These are phyloP conservation scores for Venturia asperata DNA, from an alignment of 2,329 filamentous ascomycete genomes.

Conservation along the genomic window DNA sequence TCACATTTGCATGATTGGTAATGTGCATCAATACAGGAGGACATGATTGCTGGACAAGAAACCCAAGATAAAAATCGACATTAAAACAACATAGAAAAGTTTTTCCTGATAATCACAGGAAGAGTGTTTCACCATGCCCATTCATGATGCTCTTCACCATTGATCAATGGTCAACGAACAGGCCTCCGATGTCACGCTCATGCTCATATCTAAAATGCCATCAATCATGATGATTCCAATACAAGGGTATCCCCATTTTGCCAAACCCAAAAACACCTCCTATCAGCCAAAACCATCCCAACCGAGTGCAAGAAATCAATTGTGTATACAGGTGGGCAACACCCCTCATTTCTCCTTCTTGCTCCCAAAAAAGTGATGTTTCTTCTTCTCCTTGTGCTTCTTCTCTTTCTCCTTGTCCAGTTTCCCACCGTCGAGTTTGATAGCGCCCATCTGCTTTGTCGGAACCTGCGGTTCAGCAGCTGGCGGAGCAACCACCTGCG, in stretches of 20 bases:
- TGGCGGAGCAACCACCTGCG: background rate
- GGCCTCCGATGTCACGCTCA: no score
- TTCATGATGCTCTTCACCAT: background rate
- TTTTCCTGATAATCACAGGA: no score
- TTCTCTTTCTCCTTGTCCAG: constrained; percentile 50
- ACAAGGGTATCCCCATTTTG: constrained; percentile 8
- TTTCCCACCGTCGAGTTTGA: constrained; percentile 40
- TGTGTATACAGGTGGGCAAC: no score
- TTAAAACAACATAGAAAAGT: no score
- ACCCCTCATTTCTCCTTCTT: constrained; percentile 14
- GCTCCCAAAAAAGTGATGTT: constrained; percentile 34
- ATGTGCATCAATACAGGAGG: no score
- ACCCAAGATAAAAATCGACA: no score
- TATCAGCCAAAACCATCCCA: background rate
- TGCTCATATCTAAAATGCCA: background rate
- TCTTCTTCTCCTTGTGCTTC: constrained; percentile 48
- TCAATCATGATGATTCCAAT: background rate
- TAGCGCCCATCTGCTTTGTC: constrained; percentile 48
- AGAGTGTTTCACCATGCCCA: no score
- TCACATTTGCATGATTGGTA: no score
- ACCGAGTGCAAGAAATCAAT: no score
- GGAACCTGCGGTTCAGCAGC: constrained; percentile 35
- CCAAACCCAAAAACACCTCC: constrained; percentile 2
- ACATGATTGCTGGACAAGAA: no score
- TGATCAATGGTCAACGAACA: no score